These are phyloP conservation scores for Lactarius evosmus DNA, from an alignment of 768 basidiomycete species.

Conservation along the genomic window DNA sequence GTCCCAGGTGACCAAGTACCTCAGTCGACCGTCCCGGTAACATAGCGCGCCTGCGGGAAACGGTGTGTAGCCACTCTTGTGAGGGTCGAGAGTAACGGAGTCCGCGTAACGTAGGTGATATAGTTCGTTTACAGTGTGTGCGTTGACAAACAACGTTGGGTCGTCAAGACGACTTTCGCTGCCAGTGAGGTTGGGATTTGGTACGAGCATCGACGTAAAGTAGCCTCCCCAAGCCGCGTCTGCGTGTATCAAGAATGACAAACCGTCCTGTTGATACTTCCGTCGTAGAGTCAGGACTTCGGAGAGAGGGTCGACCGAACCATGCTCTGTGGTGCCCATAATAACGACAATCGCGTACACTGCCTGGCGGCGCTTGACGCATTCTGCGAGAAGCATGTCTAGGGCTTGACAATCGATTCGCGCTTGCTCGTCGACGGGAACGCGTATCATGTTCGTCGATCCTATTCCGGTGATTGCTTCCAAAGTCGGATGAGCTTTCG, in stretches of 20 bases:
- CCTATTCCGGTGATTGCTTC: constrained; percentile 45
- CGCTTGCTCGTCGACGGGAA: constrained; percentile 39
- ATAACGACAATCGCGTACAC: constrained; percentile 44
- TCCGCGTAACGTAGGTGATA: constrained; percentile 33
- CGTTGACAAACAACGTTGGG: constrained; percentile 34
- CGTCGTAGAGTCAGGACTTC: constrained; percentile 38
- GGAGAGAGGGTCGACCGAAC: constrained; percentile 41
- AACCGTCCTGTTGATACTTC: constrained; percentile 34
- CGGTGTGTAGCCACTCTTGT: constrained; percentile 44
- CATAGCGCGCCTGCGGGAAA: constrained; percentile 44
- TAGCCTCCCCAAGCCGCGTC: constrained; percentile 50
- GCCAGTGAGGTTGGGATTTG: constrained; percentile 3
- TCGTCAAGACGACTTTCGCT: constrained; percentile 11
- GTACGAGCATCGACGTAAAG: constrained; percentile 37
- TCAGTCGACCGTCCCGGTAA: constrained; percentile 40
- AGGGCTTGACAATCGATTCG: constrained; percentile 37
- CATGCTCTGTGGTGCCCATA: constrained; percentile 46
- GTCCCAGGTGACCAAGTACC: constrained; percentile 41
- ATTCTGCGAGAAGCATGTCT: constrained; percentile 30
- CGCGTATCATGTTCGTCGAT: constrained; percentile 36
- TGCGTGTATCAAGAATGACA: constrained; percentile 42
- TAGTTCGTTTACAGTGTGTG: constrained; percentile 35
- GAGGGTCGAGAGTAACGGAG: constrained; percentile 43
- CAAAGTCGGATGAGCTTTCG: not conserved
- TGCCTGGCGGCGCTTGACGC: constrained; percentile 34